phyloP scores from a whole-genome alignment of 768 basidiomycete species.

The Boletus sp. region DNA sequence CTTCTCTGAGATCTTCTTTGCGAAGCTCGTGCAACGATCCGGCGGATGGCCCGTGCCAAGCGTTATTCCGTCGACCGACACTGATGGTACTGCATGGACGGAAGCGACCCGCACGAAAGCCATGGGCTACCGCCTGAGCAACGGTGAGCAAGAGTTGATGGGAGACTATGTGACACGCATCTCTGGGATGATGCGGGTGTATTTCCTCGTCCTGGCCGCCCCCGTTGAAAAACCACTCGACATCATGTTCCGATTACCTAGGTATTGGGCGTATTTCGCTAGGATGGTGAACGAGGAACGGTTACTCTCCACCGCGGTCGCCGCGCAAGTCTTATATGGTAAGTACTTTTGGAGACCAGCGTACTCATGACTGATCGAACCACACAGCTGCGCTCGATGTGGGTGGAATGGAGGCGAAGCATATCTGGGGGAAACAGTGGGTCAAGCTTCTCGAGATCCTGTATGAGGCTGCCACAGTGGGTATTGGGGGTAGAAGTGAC shows the following conservation, averaged over 20 bases:
- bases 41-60: constrained; percentile 86
- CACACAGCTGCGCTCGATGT: constrained; percentile 67
- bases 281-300: constrained; percentile 53
- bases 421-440: constrained; percentile 79
- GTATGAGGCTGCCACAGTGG: constrained; percentile 60
- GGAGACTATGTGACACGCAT: constrained; percentile 67
- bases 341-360: constrained; percentile 3
- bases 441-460: constrained; percentile 66
- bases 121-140: constrained; percentile 53
- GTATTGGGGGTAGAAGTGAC: constrained; percentile 39
- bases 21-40: constrained; percentile 80
- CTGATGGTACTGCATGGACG: constrained; percentile 48
- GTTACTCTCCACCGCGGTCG: constrained; percentile 56
- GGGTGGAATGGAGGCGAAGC: constrained; percentile 56
- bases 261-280: constrained; percentile 73
- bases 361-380: constrained; percentile 10
- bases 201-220: constrained; percentile 64
- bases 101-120: constrained; percentile 45
- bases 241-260: constrained; percentile 55
- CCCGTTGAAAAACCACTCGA: constrained; percentile 40
- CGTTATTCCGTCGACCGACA: constrained; percentile 52
- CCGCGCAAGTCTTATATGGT: constrained; percentile 71
- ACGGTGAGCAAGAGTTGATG: constrained; percentile 48
- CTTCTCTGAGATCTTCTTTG: constrained; percentile 77
- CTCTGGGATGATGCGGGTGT: constrained; percentile 81